Conservation (phyloP, 768 basidiomycete species). For the Russula lepida region DNA sequence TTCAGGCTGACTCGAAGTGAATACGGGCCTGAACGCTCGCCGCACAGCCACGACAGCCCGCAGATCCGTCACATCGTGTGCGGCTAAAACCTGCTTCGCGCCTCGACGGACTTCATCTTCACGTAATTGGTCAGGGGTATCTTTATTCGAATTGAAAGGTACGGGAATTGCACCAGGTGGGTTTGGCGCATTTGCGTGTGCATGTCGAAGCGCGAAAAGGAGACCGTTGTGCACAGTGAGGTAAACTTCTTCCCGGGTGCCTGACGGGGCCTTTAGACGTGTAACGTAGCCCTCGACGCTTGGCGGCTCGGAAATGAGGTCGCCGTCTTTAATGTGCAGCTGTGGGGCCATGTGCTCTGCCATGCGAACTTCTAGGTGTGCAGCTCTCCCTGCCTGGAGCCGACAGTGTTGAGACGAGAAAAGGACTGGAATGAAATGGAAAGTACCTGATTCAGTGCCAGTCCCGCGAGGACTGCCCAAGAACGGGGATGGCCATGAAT, state of each 20-base stretch:
- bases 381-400: conserved; percentile 32
- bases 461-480: conserved; percentile 70
- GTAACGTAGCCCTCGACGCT: conserved; percentile 83
- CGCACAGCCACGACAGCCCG: conserved; percentile 57
- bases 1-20: conserved; percentile 25
- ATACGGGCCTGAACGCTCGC: conserved; percentile 46
- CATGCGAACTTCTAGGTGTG: conserved; percentile 65
- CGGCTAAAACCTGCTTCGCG: conserved; percentile 49
- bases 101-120: conserved; percentile 55
- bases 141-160: conserved; percentile 25
- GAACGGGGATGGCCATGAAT: conserved; percentile 50
- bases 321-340: conserved; percentile 38
- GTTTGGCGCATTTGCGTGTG: conserved; percentile 55
- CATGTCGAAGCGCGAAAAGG: conserved; percentile 50
- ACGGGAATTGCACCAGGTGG: conserved; percentile 48
- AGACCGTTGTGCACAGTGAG: conserved; percentile 64
- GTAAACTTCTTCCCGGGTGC: conserved; percentile 54
- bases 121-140: conserved; percentile 31
- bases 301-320: conserved; percentile 60
- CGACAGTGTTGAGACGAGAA: conserved; percentile 7
- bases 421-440: conserved; percentile 13
- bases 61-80: conserved; percentile 66
- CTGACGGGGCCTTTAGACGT: conserved; percentile 52
- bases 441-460: conserved; percentile 63
- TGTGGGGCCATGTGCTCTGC: conserved; percentile 56